Percentiles rank a stretch among this genome's conserved stretches.
phyloP scores from a whole-genome alignment of 768 basidiomycete genomes.

The Termitomyces sp. region DNA sequence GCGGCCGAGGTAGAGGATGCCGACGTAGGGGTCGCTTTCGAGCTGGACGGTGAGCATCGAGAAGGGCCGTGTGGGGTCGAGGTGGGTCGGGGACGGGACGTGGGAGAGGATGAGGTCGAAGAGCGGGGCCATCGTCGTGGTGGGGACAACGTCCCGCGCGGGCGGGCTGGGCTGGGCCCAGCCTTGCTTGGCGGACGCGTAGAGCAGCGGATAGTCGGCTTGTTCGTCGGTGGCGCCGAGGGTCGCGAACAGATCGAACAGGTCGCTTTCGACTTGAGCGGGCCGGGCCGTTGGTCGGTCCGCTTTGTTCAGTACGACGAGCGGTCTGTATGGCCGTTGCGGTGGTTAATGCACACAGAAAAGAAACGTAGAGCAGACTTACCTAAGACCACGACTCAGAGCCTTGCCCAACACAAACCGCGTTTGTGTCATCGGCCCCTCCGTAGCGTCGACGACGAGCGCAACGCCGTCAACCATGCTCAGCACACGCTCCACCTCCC shows the following conservation, averaged over 20 bases:
- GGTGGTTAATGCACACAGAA: too few species aligned
- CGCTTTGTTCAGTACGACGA: slow-evolving; percentile 48
- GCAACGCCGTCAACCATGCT: slow-evolving; percentile 60
- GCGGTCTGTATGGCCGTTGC: too few species aligned
- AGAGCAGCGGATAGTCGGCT: slow-evolving; percentile 45
- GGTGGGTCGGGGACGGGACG: slow-evolving; percentile 34
- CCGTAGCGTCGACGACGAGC: slow-evolving; percentile 54
- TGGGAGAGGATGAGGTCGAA: slow-evolving; percentile 43
- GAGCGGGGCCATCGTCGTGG: slow-evolving; percentile 33
- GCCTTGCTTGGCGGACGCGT: slow-evolving; percentile 46
- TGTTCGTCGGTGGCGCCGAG: slow-evolving; percentile 47
- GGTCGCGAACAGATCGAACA: slow-evolving; percentile 46
- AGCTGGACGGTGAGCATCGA: slow-evolving; percentile 49
- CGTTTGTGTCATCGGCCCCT: slow-evolving; percentile 60
- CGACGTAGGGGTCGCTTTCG: slow-evolving; percentile 45
- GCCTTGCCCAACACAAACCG: slow-evolving; percentile 47
- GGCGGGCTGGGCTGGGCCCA: slow-evolving; percentile 34
- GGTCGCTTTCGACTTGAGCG: slow-evolving; percentile 42
- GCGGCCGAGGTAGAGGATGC: slow-evolving; percentile 43
- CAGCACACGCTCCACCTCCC: slow-evolving; percentile 56
- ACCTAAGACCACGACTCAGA: slow-evolving; percentile 36
- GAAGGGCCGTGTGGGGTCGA: slow-evolving; percentile 33
- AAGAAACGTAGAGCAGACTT: slow-evolving; percentile 14
- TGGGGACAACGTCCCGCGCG: slow-evolving; percentile 8
- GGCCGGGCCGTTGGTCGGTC: slow-evolving; percentile 39